These are phyloP conservation scores for Hypoxylon sp. DNA, from an alignment of 2,329 filamentous ascomycete species.

Conservation along the genomic window DNA sequence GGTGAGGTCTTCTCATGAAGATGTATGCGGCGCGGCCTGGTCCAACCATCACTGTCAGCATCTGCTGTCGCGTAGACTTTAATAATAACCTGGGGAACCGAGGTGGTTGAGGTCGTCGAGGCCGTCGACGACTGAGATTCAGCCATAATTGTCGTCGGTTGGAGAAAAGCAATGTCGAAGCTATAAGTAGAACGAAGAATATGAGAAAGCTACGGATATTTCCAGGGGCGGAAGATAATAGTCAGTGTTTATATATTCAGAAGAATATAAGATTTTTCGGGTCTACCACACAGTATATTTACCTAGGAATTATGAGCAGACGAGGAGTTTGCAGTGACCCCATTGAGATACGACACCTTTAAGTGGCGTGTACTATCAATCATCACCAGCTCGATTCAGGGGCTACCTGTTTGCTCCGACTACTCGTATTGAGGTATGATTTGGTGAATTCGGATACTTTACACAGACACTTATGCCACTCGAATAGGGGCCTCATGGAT, in stretches of 20 bases:
- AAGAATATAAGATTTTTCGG: not conserved
- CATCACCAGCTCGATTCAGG: not conserved
- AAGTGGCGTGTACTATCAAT: not conserved
- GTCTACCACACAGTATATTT: not conserved
- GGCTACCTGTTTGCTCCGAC: not conserved
- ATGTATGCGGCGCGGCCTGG: slow-evolving; percentile 22
- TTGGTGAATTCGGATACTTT: not conserved
- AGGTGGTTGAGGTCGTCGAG: not conserved
- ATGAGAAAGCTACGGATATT: not conserved
- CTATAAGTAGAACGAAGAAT: not conserved
- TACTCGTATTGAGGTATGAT: not conserved
- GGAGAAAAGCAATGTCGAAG: not conserved
- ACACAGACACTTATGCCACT: not conserved
- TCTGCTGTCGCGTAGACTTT: slow-evolving; percentile 26
- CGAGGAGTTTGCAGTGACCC: not conserved
- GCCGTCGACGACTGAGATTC: not conserved
- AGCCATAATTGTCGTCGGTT: not conserved
- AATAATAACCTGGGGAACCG: not conserved
- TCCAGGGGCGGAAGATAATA: not conserved
- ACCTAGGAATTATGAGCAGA: not conserved
- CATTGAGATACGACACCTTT: not conserved
- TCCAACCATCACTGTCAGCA: slow-evolving; percentile 11
- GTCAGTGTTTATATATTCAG: not conserved
- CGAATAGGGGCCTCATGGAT: not conserved
- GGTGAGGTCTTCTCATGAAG: slow-evolving; percentile 19